Base-by-base conservation (phyloP, 78 protist species). In the Dictyostelium capitatum region DNA sequence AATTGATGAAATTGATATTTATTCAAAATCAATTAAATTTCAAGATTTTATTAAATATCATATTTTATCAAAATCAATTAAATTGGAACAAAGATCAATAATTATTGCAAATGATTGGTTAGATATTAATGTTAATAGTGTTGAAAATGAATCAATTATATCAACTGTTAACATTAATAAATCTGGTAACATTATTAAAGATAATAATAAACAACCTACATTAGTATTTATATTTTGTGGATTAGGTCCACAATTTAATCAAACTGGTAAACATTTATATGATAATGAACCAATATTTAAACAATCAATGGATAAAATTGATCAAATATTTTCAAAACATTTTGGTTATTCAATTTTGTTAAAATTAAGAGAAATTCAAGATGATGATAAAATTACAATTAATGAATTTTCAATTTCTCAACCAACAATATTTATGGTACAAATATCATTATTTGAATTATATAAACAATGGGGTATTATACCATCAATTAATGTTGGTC, bases 171-270 rank as follows among this genome's bases (percentile, higher is more conserved):
- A 72, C 20, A n/a, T 41, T 28, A 20, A 32, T 1, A 14, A 9
- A 46, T 2, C n/a, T n/a, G 43, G 54, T 17, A 43, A 43, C 20
- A 67, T 67, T 25, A 11, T 47, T 37, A 37, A 37, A 32, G 11
- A 30, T 10, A 7, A 65, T 9, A 48, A 7, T 65, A 65, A 43
- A 3, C 43, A 47, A 2, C 53, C 90, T 48, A 37, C 4, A 4
- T 37, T 37, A 32, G 85, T 80, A 56, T 80, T 79, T 53, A 80
- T 90, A 80, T 89, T 89, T 28, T 89, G 89, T 54, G 94, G 94
- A 6, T 84, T 78, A 70, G 94, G 94, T 14, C 54, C 95, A 30
- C 95, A 90, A 74, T 90, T 59, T 78, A 67, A 28, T 28, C 8
- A 1, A 47, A 90, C 80, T 87, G 95, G 79, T n/a, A 5, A 30